Base-by-base conservation (phyloP, 2,329 filamentous ascomycete genomes). In the Phyllosticta ampelicida region DNA sequence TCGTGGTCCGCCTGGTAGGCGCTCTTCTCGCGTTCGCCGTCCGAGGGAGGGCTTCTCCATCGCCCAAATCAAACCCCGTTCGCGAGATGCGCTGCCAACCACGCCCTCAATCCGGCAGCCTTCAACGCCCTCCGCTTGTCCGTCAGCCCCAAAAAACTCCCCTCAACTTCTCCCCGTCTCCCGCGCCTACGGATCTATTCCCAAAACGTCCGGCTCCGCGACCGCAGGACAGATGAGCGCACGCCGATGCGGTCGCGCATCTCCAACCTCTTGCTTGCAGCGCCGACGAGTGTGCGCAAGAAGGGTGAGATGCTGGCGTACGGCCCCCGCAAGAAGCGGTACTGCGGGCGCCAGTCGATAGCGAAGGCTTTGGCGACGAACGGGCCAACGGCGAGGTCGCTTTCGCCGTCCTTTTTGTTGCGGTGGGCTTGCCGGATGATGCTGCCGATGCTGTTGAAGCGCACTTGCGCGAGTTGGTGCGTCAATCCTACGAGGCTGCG, bases 381-480 rank as follows among this genome's bases (percentile, higher is more conserved):
- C 9, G 55, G 55, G 1, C 55, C 55, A 9, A 57, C n/a, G 3
- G 9, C 13, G 19, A 20, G 53, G 18, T 9, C 9, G 1, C 3
- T 5, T 6, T 49, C 21, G n/a, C 10, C 50, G 0, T 16, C 6
- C 0, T 13, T 1, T 0, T 49, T 29, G 11, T 49, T 29, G 11
- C 1, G 16, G 11, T 23, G 1, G n/a, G 49, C 28, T n/a, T 9
- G n/a, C 9, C 18, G 49, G 16, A 48, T 52, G 23, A 60, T 2
- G 20, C 9, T 16, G 26, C 59, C 60, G 2, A 61, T 60, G n/a
- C 30, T 29, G 21, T 58, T 44, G 13, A 60, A 61, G 19, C 5
- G n/a, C n/a, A 60, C 23, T 10, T n/a, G 21, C 1, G 58, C 58
- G 5, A 61, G 54, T 16, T 61, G 51, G 20, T 60, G 13, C 2